Percentiles rank a stretch among this genome's conserved stretches.
These are phyloP conservation scores for Ganoderma lingzhi DNA, from an alignment of 1,284 basidiomycete species.

Conservation along the genomic window DNA sequence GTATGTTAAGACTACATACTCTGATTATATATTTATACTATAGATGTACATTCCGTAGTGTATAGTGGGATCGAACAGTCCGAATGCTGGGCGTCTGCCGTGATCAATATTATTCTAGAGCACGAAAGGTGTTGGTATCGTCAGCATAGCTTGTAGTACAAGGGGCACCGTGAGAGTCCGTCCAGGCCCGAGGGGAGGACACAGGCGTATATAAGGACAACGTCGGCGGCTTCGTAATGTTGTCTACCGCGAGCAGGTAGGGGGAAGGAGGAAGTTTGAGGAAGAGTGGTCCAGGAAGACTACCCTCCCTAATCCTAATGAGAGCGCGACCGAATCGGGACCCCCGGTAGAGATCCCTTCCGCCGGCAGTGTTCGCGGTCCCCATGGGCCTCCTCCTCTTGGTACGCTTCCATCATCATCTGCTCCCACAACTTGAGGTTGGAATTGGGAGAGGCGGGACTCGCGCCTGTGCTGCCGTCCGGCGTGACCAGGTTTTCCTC, in stretches of 20 bases:
- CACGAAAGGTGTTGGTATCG: not conserved
- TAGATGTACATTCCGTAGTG: not conserved
- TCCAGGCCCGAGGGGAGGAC: not conserved
- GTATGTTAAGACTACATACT: not conserved
- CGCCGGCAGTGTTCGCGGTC: not conserved
- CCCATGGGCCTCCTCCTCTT: not conserved
- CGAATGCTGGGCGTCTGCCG: not conserved
- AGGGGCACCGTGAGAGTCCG: not conserved
- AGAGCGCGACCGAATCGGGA: not conserved
- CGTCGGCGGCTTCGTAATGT: not conserved
- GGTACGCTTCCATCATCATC: not conserved
- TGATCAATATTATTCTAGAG: not conserved
- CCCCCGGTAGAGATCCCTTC: not conserved
- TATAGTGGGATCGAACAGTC: not conserved
- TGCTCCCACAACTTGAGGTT: not conserved
- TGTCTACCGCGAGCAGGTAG: not conserved
- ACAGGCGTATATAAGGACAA: not conserved
- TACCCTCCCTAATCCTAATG: not conserved
- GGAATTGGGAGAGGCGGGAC: not conserved
- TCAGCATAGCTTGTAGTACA: not conserved
- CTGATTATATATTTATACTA: not conserved
- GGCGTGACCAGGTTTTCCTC: not conserved
- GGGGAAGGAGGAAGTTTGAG: not conserved
- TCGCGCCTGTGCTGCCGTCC: not conserved
- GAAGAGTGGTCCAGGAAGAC: not conserved